A percentile compares a stretch with the other conserved stretches of the same genome.
These are phyloP conservation scores for Mallotus japonicus DNA, from an alignment of 441 rosid species.

Conservation along the genomic window DNA sequence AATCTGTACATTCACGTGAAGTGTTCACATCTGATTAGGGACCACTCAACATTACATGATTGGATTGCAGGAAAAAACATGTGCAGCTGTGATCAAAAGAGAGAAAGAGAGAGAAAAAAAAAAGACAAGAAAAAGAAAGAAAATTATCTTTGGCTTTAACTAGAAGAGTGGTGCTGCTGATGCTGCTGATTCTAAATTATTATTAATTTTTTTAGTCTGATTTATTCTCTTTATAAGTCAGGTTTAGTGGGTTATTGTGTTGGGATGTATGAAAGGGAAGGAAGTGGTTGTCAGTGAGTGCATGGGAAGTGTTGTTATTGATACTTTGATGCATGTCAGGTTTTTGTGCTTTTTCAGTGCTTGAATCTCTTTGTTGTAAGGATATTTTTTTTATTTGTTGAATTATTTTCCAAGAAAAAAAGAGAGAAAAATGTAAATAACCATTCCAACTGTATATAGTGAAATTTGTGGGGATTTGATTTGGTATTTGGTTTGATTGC, in stretches of 20 bases:
- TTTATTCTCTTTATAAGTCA: slow-evolving; percentile 13
- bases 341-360: slow-evolving; percentile 10
- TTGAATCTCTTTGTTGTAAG: slow-evolving; percentile 12
- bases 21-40: slow-evolving; percentile 44
- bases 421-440: slow-evolving; percentile 1
- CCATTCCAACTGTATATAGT: slow-evolving; percentile 14
- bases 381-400: neutral
- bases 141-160: slow-evolving; percentile 18
- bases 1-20: slow-evolving; percentile 63
- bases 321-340: slow-evolving; percentile 12
- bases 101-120: neutral
- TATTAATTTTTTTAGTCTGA: neutral
- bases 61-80: slow-evolving; percentile 43
- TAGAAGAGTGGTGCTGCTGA: neutral
- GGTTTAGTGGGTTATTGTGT: slow-evolving; percentile 18
- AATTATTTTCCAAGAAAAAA: neutral
- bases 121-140: neutral
- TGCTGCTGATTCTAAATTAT: neutral
- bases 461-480: neutral
- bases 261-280: slow-evolving; percentile 29
- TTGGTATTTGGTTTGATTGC: neutral
- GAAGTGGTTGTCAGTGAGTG: slow-evolving; percentile 8
- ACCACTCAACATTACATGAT: slow-evolving; percentile 42
- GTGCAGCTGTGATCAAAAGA: slow-evolving; percentile 26
- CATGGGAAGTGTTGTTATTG: slow-evolving; percentile 11